Evolutionary conservation across 73 alveolate genomes (phyloP).

Genomic region (Tetrahymena borealis): DNA sequence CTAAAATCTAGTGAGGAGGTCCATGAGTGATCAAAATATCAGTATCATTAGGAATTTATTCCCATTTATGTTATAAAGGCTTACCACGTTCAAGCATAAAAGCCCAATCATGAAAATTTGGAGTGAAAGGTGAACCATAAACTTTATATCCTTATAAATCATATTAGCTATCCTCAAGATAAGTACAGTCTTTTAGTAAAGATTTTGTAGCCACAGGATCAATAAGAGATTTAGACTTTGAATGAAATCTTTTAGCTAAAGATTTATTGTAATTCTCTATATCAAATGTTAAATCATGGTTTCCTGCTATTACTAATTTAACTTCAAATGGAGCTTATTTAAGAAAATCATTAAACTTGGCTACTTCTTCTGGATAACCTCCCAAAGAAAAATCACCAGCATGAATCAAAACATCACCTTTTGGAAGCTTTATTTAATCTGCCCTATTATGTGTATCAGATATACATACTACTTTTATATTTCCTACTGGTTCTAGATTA

Average conservation of each 20-base stretch:
- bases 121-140: conserved; percentile 32
- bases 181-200: neutral
- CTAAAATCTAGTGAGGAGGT: conserved; percentile 22
- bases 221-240: neutral
- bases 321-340: neutral
- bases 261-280: neutral
- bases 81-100: conserved; percentile 9
- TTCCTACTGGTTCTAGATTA: too few species aligned
- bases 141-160: conserved; percentile 5
- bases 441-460: conserved; percentile 16
- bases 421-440: neutral
- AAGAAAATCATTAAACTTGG: neutral
- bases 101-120: conserved; percentile 25
- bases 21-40: conserved; percentile 43
- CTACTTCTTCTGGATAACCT: conserved; percentile 10
- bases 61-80: conserved; percentile 8
- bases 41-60: conserved; percentile 25
- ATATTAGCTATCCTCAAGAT: conserved; percentile 4
- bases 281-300: conserved; percentile 37
- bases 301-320: conserved; percentile 38
- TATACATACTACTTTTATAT: conserved; percentile 17
- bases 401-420: conserved; percentile 27
- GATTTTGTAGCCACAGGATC: neutral
- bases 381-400: conserved; percentile 31
- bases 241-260: neutral